These are phyloP conservation scores for Termitomyces sp. DNA, from an alignment of 768 basidiomycete genomes.

Conservation along the genomic window DNA sequence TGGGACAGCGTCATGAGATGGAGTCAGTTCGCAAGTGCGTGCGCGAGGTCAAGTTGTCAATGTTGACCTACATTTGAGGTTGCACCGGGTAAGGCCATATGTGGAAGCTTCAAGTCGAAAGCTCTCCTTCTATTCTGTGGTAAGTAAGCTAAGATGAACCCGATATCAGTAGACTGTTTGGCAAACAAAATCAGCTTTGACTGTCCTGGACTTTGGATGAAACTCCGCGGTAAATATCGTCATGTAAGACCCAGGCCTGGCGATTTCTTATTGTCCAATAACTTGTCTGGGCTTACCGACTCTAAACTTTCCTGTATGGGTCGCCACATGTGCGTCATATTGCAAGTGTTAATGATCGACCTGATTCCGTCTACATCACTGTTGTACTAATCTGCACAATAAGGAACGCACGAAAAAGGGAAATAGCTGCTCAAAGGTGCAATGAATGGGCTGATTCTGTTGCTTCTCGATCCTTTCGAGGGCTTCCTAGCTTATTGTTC, in stretches of 20 bases:
- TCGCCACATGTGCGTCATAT: background rate
- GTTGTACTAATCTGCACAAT: background rate
- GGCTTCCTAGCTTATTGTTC: background rate
- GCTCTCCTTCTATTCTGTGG: background rate
- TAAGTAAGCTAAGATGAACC: no score
- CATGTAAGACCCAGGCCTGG: background rate
- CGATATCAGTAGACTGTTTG: background rate
- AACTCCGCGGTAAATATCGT: background rate
- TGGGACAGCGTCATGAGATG: background rate
- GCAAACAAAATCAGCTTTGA: background rate
- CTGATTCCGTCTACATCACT: background rate
- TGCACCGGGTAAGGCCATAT: background rate
- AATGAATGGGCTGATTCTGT: background rate
- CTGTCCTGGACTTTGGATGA: no score
- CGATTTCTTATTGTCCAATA: background rate
- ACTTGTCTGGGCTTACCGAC: background rate
- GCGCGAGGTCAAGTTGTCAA: background rate
- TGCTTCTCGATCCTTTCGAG: background rate
- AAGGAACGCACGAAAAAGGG: background rate
- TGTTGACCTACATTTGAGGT: background rate
- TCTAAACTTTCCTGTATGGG: background rate
- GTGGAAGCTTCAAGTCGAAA: background rate
- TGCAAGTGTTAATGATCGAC: background rate
- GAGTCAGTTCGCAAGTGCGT: background rate
- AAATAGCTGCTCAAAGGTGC: background rate